phyloP scores from a whole-genome alignment of 1,284 basidiomycete species.

The Irpex lacteus region DNA sequence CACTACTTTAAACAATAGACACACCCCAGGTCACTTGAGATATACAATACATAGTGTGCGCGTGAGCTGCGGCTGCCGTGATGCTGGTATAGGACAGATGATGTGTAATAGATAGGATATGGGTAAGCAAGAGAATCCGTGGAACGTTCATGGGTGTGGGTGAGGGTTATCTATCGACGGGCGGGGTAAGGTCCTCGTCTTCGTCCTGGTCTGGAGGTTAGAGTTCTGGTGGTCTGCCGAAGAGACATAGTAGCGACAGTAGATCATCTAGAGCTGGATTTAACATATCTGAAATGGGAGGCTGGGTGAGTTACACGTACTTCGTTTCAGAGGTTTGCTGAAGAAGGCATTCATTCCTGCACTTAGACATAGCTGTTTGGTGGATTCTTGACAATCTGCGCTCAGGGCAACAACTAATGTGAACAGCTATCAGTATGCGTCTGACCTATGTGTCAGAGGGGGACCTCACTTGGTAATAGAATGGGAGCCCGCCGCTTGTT shows the following conservation, averaged over 20 bases:
- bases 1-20: neutral
- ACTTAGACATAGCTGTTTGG: constrained; percentile 67
- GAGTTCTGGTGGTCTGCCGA: constrained; percentile 12
- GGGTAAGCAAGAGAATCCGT: neutral
- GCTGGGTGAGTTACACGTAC: constrained; percentile 33
- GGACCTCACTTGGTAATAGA: constrained; percentile 51
- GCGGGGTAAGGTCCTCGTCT: constrained; percentile 1
- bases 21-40: neutral
- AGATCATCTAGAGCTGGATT: constrained; percentile 20
- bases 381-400: constrained; percentile 72
- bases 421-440: constrained; percentile 1
- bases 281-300: neutral
- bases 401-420: constrained; percentile 63
- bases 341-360: constrained; percentile 74
- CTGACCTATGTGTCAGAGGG: neutral
- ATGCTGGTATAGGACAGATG: constrained; percentile 1
- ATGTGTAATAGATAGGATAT: neutral
- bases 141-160: neutral
- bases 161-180: constrained; percentile 1
- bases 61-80: neutral
- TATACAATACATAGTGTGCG: constrained; percentile 6
- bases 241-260: constrained; percentile 17
- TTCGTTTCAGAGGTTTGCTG: constrained; percentile 64
- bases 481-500: constrained; percentile 46
- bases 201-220: constrained; percentile 2